Conservation (phyloP, 148 eudicot genomes). For the Amaranthus palmeri region DNA sequence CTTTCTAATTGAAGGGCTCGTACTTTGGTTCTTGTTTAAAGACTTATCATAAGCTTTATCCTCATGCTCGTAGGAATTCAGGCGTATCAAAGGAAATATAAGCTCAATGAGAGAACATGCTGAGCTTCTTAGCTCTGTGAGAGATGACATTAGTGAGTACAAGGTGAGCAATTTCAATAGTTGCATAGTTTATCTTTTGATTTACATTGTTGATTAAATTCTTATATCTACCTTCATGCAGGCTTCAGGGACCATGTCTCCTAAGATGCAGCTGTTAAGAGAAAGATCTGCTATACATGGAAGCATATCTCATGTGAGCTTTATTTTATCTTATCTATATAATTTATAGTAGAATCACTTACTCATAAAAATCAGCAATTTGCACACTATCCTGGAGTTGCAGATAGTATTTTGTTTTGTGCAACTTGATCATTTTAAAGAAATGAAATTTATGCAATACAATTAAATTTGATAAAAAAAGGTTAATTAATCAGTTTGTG, state of each 20-base stretch:
- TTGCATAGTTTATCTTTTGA: not conserved
- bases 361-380: too few relatives aligned
- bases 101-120: conserved; percentile 93
- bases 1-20: not conserved
- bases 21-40: conserved; percentile 7
- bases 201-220: conserved; percentile 8
- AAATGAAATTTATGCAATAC: too few relatives aligned
- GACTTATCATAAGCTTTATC: conserved; percentile 14
- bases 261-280: conserved; percentile 72
- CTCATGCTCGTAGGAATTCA: conserved; percentile 56
- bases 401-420: too few relatives aligned
- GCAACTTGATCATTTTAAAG: too few relatives aligned
- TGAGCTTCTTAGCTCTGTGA: conserved; percentile 90
- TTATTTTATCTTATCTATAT: not conserved
- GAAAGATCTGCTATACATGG: conserved; percentile 94
- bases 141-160: conserved; percentile 96
- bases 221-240: conserved; percentile 29
- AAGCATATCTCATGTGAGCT: conserved; percentile 83
- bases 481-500: too few relatives aligned
- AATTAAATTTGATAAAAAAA: too few relatives aligned
- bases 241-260: conserved; percentile 88
- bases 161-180: conserved; percentile 46
- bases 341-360: not conserved
- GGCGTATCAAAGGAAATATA: conserved; percentile 88
- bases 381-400: too few relatives aligned